These are phyloP conservation scores for Boletus pseudo-olivaceus DNA, from an alignment of 768 basidiomycete species.

Conservation along the genomic window DNA sequence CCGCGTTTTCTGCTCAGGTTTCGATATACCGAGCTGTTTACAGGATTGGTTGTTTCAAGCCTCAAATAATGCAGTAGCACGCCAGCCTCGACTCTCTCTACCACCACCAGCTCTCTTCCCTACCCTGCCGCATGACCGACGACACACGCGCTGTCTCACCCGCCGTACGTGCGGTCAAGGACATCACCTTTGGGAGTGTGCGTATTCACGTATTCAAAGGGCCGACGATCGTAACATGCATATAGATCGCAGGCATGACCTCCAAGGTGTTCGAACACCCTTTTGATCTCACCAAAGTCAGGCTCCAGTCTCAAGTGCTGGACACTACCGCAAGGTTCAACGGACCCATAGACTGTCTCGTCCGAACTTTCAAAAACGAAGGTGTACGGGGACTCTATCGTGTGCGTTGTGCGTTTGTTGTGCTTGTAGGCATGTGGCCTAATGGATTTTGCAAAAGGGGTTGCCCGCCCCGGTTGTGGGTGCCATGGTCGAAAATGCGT, in stretches of 20 bases:
- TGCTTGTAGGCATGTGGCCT: neutral
- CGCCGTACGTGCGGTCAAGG: conserved; percentile 35
- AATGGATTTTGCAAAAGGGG: conserved; percentile 49
- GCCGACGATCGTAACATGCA: neutral
- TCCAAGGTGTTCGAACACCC: conserved; percentile 91
- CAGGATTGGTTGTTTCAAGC: conserved; percentile 22
- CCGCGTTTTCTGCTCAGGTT: conserved; percentile 18
- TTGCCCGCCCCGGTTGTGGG: conserved; percentile 88
- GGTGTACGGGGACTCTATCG: conserved; percentile 84
- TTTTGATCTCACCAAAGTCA: conserved; percentile 92
- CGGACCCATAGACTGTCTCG: conserved; percentile 86
- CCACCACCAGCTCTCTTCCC: neutral
- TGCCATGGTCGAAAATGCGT: conserved; percentile 89
- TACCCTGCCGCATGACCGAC: conserved; percentile 19
- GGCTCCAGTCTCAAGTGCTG: conserved; percentile 87
- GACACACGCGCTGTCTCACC: conserved; percentile 15
- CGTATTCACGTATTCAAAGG: conserved; percentile 21
- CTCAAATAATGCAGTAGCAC: conserved; percentile 27
- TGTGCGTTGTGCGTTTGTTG: conserved; percentile 43
- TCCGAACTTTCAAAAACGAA: conserved; percentile 76
- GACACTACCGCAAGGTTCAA: conserved; percentile 66
- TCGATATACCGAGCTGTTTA: conserved; percentile 15
- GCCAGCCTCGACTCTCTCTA: neutral
- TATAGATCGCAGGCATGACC: conserved; percentile 78
- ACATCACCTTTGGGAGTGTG: conserved; percentile 58